Evolutionary conservation across 129 eudicot genomes (phyloP), one percentile per base, ranked within the genome.

Genomic region (Pittosporum tobira): DNA sequence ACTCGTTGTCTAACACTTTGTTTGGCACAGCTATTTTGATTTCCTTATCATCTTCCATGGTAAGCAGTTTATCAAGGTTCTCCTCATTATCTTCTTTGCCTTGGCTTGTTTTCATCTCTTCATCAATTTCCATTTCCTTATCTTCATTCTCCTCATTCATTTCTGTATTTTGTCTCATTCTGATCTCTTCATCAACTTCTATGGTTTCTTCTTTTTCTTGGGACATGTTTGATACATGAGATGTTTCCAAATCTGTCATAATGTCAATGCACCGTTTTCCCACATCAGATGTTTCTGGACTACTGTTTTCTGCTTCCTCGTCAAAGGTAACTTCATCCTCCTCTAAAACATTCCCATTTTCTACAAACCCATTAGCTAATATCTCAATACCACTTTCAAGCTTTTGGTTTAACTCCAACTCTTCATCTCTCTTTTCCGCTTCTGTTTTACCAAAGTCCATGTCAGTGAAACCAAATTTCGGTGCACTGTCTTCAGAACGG

Each of bases 321-420:
- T 57, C 24, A 28, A 48, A 66, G 61, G 48, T 46, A 43, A 46
- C 38, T 10, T 46, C 51, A 58, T 27, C 43, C 44, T 72, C 76
- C 44, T 73, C 62, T 11, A 49, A 22, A 46, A 38, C 22, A 63
- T 72, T 75, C 44, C 63, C 72, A 34, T 11, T 66, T 69, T 71
- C 78, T 44, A n/a, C 48, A 21, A 59, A 57, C 59, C 69, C 75
- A 52, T 66, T 66, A 56, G 67, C 57, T 19, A 69, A 64, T n/a
- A 68, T 53, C 31, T 68, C 81, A 62, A 67, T 69, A 58, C 68
- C 76, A 68, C 58, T 51, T 61, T 76, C 75, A 23, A 57, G 30
- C 46, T 62, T 69, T n/a, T 64, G 56, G 26, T 71, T 51, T 42
- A 73, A 73, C 31, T 63, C 78, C 30, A 75, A 57, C 76, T 50